A percentile compares a stretch with the other conserved stretches of the same genome.
Evolutionary conservation across 441 rosid genomes (phyloP).

Genomic region (Pelargonium australe): DNA sequence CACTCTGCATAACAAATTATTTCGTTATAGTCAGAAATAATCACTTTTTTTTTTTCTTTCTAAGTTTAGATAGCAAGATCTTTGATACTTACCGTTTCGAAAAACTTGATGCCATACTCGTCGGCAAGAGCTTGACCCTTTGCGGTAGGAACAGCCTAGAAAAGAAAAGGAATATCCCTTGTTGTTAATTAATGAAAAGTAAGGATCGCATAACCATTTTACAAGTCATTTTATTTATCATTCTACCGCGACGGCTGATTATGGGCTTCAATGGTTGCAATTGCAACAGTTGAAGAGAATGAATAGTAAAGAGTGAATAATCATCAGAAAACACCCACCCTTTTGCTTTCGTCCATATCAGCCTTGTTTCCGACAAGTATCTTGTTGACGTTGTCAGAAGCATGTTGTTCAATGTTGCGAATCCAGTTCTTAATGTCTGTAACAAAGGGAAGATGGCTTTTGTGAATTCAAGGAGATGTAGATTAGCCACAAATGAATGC

Average conservation of each 20-base stretch:
- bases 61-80: constrained; percentile 50
- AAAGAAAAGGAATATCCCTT: not conserved
- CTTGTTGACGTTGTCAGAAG: constrained; percentile 84
- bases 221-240: too few species aligned
- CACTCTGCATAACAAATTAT: not conserved
- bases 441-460: constrained; percentile 7
- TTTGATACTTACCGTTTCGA: constrained; percentile 53
- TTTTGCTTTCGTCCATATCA: constrained; percentile 90
- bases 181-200: not conserved
- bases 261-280: not conserved
- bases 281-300: not conserved
- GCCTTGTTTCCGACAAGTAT: constrained; percentile 85
- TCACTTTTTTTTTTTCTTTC: constrained; percentile 31
- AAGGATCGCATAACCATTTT: too few species aligned
- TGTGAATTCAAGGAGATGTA: not conserved
- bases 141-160: constrained; percentile 70
- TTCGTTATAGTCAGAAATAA: not conserved
- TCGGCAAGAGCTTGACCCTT: constrained; percentile 94
- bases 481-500: constrained; percentile 1
- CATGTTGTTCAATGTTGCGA: constrained; percentile 82
- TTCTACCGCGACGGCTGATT: not conserved
- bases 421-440: constrained; percentile 82
- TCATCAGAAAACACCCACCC: constrained; percentile 27
- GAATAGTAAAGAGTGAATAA: not conserved
- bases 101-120: constrained; percentile 85